Evolutionary conservation across 805 yeast genomes (phyloP).

Genomic region (Saturnispora kantuleensis): DNA sequence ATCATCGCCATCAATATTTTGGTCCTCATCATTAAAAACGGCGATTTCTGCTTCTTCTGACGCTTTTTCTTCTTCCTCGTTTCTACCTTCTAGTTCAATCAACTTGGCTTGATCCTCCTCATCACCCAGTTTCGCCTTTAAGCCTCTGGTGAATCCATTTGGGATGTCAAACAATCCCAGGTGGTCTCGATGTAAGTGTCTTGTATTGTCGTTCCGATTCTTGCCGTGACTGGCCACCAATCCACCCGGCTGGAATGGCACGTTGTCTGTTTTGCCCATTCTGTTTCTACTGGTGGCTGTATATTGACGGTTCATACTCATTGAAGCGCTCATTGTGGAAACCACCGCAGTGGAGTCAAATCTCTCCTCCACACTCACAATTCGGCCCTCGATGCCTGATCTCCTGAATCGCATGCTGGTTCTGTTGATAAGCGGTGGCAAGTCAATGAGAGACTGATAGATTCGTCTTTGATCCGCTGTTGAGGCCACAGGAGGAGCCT

Average conservation of each 20-base stretch:
- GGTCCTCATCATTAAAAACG: constrained; percentile 5
- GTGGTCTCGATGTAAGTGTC: constrained; percentile 51
- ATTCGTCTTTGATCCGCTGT: constrained; percentile 19
- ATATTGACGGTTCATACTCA: constrained; percentile 61
- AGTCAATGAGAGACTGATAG: constrained; percentile 34
- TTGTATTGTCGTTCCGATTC: constrained; percentile 24
- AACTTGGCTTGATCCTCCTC: constrained; percentile 11
- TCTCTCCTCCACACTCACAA: constrained; percentile 55
- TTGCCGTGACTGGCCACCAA: constrained; percentile 19
- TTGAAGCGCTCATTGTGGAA: constrained; percentile 49
- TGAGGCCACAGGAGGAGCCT: constrained; percentile 35
- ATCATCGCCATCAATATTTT: constrained; percentile 35
- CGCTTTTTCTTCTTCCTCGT: constrained; percentile 8
- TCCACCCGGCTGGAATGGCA: constrained; percentile 96
- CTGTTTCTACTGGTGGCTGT: constrained; percentile 52
- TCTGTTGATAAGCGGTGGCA: constrained; percentile 56
- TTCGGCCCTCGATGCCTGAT: constrained; percentile 62
- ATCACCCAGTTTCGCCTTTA: constrained; percentile 23
- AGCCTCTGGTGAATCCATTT: constrained; percentile 72
- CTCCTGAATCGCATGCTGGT: constrained; percentile 62
- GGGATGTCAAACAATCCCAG: constrained; percentile 77
- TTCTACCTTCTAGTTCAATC: constrained; percentile 5
- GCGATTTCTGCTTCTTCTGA: not conserved
- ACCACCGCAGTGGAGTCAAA: constrained; percentile 33
- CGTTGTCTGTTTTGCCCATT: constrained; percentile 58